These are phyloP conservation scores for Fusarium buharicum DNA, from an alignment of 2,329 filamentous ascomycete genomes.

Conservation along the genomic window DNA sequence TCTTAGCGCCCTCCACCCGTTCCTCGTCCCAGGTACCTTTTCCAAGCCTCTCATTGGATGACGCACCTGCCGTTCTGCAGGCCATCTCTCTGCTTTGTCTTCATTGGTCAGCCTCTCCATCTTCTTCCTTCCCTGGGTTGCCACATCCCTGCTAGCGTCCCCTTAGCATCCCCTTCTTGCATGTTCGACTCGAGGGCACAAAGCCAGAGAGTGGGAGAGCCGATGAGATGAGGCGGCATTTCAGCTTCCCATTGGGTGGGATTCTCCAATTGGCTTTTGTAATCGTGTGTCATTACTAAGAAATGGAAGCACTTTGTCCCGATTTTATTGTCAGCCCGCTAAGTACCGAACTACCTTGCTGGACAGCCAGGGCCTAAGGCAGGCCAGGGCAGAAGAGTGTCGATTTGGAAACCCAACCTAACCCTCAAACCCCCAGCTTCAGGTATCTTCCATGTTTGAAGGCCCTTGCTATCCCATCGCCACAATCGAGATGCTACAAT, in stretches of 20 bases:
- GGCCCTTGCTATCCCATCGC: conserved; percentile 40
- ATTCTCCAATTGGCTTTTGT: conserved; percentile 36
- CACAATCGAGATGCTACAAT: conserved; percentile 37
- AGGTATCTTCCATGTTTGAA: conserved; percentile 9
- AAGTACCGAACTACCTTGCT: conserved; percentile 33
- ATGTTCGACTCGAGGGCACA: neutral
- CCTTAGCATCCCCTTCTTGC: neutral
- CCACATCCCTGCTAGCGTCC: neutral
- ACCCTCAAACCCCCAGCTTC: conserved; percentile 9
- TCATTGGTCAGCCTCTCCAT: conserved; percentile 19
- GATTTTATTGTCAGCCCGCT: conserved; percentile 24
- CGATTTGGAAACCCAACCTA: conserved; percentile 17
- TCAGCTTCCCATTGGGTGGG: conserved; percentile 35
- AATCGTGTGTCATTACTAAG: conserved; percentile 33
- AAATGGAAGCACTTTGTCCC: conserved; percentile 3
- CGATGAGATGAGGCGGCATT: conserved; percentile 25
- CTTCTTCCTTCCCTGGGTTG: conserved; percentile 3
- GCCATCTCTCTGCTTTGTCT: conserved; percentile 30
- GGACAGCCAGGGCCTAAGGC: neutral
- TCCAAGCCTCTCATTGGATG: conserved; percentile 8
- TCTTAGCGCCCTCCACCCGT: conserved; percentile 32
- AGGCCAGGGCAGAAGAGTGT: neutral
- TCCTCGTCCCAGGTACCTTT: conserved; percentile 32
- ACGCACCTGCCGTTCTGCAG: conserved; percentile 32
- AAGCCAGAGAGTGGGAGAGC: conserved; percentile 24